These are phyloP conservation scores for Meyerozyma sp. DNA, from an alignment of 1,139 yeast species.

Conservation along the genomic window DNA sequence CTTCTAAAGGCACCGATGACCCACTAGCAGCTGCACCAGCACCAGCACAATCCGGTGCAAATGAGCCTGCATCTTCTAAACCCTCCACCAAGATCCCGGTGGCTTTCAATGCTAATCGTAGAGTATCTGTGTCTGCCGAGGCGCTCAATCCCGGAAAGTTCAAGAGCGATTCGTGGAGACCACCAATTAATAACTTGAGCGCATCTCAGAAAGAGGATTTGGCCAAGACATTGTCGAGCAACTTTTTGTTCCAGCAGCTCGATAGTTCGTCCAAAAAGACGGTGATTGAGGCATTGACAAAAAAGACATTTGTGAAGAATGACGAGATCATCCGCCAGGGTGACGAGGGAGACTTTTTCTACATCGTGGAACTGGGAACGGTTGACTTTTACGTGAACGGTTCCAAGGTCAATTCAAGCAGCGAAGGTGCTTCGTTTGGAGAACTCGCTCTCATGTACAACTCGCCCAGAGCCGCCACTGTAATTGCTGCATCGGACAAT, in stretches of 20 bases:
- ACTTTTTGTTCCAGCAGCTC: conserved; percentile 77
- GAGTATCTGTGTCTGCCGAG: conserved; percentile 87
- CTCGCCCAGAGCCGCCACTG: conserved; percentile 97
- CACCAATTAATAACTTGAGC: conserved; percentile 63
- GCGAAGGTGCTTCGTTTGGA: conserved; percentile 90
- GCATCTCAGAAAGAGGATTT: conserved; percentile 64
- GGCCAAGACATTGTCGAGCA: conserved; percentile 65
- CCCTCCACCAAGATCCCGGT: conserved; percentile 36
- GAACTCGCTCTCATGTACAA: conserved; percentile 97
- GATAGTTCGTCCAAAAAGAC: conserved; percentile 69
- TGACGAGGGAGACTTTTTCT: conserved; percentile 93
- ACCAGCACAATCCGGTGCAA: conserved; percentile 8
- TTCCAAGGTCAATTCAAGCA: conserved; percentile 64
- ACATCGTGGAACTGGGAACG: conserved; percentile 78
- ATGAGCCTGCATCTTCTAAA: conserved; percentile 7
- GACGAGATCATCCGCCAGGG: conserved; percentile 83
- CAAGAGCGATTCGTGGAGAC: conserved; percentile 63
- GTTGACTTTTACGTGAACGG: conserved; percentile 81
- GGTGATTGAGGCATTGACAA: conserved; percentile 77
- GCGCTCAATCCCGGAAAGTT: conserved; percentile 54
- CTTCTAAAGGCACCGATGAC: conserved; percentile 21
- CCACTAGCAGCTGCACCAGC: conserved; percentile 2
- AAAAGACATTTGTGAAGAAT: conserved; percentile 56
- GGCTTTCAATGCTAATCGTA: conserved; percentile 72
- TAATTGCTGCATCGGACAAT: conserved; percentile 62